phyloP scores from a whole-genome alignment of 257 asterid species.

The Capsicum chinense region DNA sequence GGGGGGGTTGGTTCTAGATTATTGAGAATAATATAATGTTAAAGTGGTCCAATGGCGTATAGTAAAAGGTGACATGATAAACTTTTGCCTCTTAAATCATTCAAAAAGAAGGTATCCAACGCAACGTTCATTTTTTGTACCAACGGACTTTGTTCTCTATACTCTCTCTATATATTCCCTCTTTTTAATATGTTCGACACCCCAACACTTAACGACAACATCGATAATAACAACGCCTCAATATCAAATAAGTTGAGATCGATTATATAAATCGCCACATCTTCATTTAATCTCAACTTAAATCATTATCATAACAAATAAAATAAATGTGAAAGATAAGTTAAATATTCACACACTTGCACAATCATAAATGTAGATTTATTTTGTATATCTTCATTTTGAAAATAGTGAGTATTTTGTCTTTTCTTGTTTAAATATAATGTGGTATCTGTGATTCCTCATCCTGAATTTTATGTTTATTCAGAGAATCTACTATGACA shows the following conservation, averaged over 20 bases:
- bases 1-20: background rate
- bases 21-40: background rate
- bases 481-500: constrained; percentile 11
- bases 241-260: background rate
- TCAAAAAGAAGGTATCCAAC: constrained; percentile 52
- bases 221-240: background rate
- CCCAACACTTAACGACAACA: constrained; percentile 35
- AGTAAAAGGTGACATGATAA: constrained; percentile 26
- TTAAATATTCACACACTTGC: background rate
- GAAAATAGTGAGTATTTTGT: background rate
- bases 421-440: background rate
- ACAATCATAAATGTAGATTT: background rate
- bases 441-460: background rate
- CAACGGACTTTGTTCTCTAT: background rate
- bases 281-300: background rate
- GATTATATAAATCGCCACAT: background rate
- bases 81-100: constrained; percentile 37
- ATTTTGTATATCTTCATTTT: background rate
- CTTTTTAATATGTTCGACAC: constrained; percentile 37
- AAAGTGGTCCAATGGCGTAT: constrained; percentile 37
- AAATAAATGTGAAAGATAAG: background rate
- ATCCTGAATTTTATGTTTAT: background rate
- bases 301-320: background rate
- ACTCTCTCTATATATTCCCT: constrained; percentile 18
- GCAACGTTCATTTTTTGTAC: constrained; percentile 37